Conservation (phyloP, 306 rosid genomes). For the Quercus mongolica region DNA sequence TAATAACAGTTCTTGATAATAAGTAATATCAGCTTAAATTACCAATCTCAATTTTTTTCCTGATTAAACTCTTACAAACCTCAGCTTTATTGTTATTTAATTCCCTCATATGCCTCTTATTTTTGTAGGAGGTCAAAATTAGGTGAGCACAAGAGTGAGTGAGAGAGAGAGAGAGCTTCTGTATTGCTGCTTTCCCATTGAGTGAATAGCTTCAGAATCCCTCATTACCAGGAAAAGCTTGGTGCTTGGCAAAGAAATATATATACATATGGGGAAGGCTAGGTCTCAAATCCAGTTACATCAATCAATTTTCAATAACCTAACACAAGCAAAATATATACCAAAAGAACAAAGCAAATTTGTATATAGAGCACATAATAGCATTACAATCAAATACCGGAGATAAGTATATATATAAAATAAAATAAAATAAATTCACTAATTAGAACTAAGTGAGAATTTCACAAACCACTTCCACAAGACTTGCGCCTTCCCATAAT, state of each 20-base stretch:
- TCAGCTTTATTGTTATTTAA: not conserved
- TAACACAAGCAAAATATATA: not conserved
- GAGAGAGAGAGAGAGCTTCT: not conserved
- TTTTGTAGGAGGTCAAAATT: not conserved
- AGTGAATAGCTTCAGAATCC: not conserved
- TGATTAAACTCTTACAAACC: not conserved
- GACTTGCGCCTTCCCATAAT: constrained; percentile 90
- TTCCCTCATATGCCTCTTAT: not conserved
- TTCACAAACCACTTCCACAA: constrained; percentile 88
- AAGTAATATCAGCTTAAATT: not conserved
- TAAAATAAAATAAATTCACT: no score
- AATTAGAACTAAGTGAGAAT: not conserved
- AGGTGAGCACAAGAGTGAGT: not conserved
- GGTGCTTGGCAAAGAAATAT: not conserved
- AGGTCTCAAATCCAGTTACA: not conserved
- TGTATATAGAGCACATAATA: constrained; percentile 4
- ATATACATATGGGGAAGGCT: not conserved
- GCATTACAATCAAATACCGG: not conserved
- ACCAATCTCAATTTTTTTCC: not conserved
- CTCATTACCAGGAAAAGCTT: not conserved
- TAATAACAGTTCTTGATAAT: not conserved
- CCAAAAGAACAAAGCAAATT: not conserved
- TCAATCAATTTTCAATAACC: not conserved
- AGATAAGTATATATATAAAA: no score
- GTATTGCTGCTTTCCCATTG: not conserved